These are phyloP conservation scores for Sugiyamaella americana DNA, from an alignment of 805 yeast genomes.

Conservation along the genomic window DNA sequence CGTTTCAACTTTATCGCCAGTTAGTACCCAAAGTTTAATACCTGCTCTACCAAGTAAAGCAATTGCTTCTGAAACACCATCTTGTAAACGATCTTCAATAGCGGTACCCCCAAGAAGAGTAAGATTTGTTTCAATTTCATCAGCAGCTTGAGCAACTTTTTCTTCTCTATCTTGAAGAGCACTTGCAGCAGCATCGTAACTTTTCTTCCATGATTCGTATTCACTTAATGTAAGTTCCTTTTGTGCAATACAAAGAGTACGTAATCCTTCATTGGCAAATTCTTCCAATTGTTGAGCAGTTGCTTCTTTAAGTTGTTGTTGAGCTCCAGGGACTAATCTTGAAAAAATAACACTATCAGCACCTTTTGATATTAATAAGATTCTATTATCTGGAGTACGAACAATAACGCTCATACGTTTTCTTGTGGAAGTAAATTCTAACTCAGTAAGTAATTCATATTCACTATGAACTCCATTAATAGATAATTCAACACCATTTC, in stretches of 20 bases:
- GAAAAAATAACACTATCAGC: constrained; percentile 68
- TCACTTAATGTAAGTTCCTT: constrained; percentile 39
- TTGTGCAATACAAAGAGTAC: constrained; percentile 69
- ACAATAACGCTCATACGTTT: constrained; percentile 74
- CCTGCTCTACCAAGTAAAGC: constrained; percentile 63
- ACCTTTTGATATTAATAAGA: constrained; percentile 57
- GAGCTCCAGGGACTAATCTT: constrained; percentile 32
- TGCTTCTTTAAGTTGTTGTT: constrained; percentile 39
- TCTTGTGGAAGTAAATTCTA: constrained; percentile 65
- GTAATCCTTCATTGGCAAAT: constrained; percentile 69
- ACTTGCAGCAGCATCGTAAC: constrained; percentile 47
- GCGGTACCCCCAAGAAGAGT: constrained; percentile 71
- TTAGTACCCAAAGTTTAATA: constrained; percentile 74
- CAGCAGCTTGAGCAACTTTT: constrained; percentile 46
- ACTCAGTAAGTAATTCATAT: constrained; percentile 47
- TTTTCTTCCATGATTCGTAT: constrained; percentile 45
- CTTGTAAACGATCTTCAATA: constrained; percentile 72
- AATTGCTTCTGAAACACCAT: constrained; percentile 72
- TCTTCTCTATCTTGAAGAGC: constrained; percentile 56
- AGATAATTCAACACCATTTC: constrained; percentile 41
- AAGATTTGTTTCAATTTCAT: constrained; percentile 53
- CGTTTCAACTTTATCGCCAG: constrained; percentile 79
- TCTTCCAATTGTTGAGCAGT: constrained; percentile 62
- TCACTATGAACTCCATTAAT: constrained; percentile 41
- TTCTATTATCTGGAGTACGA: constrained; percentile 38